These are phyloP conservation scores for Anisodus acutangulus DNA, from an alignment of 257 asterid genomes.

Conservation along the genomic window DNA sequence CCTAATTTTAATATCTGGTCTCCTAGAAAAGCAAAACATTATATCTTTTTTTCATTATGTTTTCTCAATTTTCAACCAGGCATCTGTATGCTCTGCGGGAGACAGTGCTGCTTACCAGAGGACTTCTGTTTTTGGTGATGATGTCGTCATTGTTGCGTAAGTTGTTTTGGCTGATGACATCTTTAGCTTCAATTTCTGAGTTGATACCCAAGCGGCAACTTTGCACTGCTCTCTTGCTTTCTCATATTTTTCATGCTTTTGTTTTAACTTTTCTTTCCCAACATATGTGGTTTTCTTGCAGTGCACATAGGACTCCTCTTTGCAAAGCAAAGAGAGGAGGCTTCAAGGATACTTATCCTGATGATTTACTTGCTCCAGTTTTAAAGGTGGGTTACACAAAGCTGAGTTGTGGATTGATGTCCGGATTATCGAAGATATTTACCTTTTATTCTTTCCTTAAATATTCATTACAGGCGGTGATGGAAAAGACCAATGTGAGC, in stretches of 20 bases:
- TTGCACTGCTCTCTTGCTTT: not conserved
- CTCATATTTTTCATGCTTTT: not conserved
- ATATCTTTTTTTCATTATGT: not conserved
- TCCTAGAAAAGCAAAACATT: not conserved
- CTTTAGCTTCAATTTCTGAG: conserved; percentile 7
- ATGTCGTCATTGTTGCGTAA: conserved; percentile 98
- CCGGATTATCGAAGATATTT: not conserved
- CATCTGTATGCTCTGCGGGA: conserved; percentile 84
- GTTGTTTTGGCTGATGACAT: conserved; percentile 37
- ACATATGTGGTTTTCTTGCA: conserved; percentile 31
- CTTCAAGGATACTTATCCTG: conserved; percentile 93
- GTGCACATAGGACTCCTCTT: conserved; percentile 87
- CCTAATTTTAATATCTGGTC: not conserved
- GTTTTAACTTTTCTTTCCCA: not conserved
- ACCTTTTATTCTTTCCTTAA: not conserved
- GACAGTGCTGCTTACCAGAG: conserved; percentile 95
- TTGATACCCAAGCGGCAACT: not conserved
- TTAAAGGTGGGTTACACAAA: conserved; percentile 58
- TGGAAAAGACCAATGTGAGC: conserved; percentile 77
- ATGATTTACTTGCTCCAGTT: conserved; percentile 93
- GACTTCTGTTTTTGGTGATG: conserved; percentile 87
- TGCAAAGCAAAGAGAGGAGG: conserved; percentile 99
- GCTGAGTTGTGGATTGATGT: not conserved
- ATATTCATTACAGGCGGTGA: conserved; percentile 55
- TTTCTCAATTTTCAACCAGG: conserved; percentile 53